Conservation (phyloP, 1,284 basidiomycete species). For the Trichosporon sp. region DNA sequence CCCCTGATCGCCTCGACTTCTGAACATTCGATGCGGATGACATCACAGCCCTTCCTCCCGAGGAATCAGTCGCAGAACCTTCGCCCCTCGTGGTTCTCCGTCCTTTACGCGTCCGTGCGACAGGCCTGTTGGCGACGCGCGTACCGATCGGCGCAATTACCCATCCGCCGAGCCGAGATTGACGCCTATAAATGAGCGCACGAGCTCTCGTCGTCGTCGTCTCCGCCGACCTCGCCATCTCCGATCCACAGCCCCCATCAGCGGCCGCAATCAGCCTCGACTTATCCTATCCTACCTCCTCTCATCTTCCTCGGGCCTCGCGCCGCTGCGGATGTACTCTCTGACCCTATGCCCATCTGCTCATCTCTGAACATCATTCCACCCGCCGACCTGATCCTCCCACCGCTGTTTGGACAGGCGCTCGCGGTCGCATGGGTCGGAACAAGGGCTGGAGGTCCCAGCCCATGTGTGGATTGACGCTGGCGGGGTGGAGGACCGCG, state of each 20-base stretch:
- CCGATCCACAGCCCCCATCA: not conserved
- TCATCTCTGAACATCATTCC: not conserved
- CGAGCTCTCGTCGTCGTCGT: not conserved
- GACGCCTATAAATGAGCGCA: not conserved
- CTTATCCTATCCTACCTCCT: not conserved
- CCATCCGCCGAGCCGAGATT: not conserved
- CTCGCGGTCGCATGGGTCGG: not conserved
- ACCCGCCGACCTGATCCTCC: not conserved
- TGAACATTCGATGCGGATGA: not conserved
- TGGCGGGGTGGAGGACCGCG: not conserved
- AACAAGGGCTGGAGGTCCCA: not conserved
- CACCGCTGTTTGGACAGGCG: not conserved
- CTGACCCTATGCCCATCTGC: not conserved
- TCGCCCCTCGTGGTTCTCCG: not conserved
- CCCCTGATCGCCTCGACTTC: not conserved
- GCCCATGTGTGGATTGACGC: constrained; percentile 2
- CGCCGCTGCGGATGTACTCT: not conserved
- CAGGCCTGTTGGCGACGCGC: not conserved
- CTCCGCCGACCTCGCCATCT: not conserved
- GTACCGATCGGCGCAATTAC: not conserved
- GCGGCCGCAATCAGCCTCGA: not conserved
- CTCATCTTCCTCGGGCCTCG: not conserved
- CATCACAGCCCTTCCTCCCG: not conserved
- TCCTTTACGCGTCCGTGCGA: not conserved
- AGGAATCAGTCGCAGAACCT: not conserved